Percentiles rank a stretch among this genome's conserved stretches.
Conservation (phyloP, 2,329 filamentous ascomycete species). For the Colletotrichum tofieldiae region DNA sequence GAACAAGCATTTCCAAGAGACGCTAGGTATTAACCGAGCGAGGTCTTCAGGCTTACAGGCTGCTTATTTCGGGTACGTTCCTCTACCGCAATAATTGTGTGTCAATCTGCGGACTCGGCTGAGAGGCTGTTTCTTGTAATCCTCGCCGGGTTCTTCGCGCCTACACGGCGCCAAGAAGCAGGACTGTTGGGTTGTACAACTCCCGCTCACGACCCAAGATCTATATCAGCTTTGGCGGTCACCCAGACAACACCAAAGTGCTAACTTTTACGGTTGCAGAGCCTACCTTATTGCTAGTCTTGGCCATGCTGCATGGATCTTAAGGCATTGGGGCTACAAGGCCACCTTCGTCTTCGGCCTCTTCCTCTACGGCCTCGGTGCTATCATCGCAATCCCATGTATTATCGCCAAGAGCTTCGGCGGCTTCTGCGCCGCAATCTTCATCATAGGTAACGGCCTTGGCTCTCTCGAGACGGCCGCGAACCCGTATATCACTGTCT, state of each 20-base stretch:
- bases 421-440: slow-evolving; percentile 81
- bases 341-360: slow-evolving; percentile 68
- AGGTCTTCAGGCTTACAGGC: slow-evolving; percentile 61
- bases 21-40: slow-evolving; percentile 60
- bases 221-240: background rate
- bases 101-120: background rate
- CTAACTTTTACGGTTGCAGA: slow-evolving; percentile 17
- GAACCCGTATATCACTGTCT: slow-evolving; percentile 74
- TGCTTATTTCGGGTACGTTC: slow-evolving; percentile 52
- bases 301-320: slow-evolving; percentile 57
- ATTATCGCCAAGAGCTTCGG: slow-evolving; percentile 68
- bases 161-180: background rate
- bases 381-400: slow-evolving; percentile 66
- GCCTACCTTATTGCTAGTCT: slow-evolving; percentile 59
- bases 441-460: slow-evolving; percentile 82
- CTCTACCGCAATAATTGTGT: background rate
- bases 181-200: no score
- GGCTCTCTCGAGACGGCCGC: slow-evolving; percentile 84
- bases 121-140: no score
- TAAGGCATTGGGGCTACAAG: slow-evolving; percentile 61
- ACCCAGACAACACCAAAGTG: background rate
- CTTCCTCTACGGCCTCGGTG: slow-evolving; percentile 75
- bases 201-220: no score
- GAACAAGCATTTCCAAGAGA: slow-evolving; percentile 66
- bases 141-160: background rate